Evolutionary conservation across 1,139 yeast species (phyloP).

Genomic region (Taiozyma sp.): DNA sequence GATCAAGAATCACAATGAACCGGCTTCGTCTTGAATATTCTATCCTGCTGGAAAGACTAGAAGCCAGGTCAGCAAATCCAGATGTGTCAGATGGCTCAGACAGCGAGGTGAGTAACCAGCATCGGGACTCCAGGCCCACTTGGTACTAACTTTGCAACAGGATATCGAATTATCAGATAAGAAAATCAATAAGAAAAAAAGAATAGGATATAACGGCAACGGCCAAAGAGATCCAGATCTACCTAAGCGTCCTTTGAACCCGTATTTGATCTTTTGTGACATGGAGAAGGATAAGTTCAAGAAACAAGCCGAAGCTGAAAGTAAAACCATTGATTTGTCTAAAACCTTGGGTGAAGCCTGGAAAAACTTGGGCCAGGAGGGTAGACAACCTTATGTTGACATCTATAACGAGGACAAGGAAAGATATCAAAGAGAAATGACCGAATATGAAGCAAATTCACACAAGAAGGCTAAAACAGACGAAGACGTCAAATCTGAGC

Average conservation of each 20-base stretch:
- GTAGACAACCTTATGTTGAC: conserved; percentile 68
- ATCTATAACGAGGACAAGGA: conserved; percentile 75
- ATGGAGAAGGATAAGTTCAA: conserved; percentile 71
- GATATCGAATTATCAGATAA: conserved; percentile 22
- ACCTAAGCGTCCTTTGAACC: conserved; percentile 88
- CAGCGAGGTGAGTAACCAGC: conserved; percentile 3
- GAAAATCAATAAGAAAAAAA: conserved; percentile 25
- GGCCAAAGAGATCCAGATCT: conserved; percentile 63
- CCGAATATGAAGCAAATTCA: conserved; percentile 40
- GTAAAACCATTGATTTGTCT: conserved; percentile 57
- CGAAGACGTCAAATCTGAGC: conserved; percentile 4
- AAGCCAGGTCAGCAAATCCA: conserved; percentile 40
- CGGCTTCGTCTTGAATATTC: conserved; percentile 80
- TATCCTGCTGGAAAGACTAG: conserved; percentile 72
- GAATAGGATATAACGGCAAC: conserved; percentile 22
- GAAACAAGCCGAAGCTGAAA: conserved; percentile 44
- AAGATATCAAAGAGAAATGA: conserved; percentile 72
- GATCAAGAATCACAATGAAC: conserved; percentile 74
- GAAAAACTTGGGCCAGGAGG: conserved; percentile 69
- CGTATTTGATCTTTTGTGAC: conserved; percentile 83
- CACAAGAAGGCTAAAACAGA: conserved; percentile 1
- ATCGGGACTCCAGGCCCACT: neutral
- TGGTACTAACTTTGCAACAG: conserved; percentile 6
- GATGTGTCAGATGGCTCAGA: conserved; percentile 15
- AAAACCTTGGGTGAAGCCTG: conserved; percentile 81